A percentile compares a stretch with the other conserved stretches of the same genome.
These are phyloP conservation scores for Puccinia hordei DNA, from an alignment of 1,284 basidiomycete genomes.

Conservation along the genomic window DNA sequence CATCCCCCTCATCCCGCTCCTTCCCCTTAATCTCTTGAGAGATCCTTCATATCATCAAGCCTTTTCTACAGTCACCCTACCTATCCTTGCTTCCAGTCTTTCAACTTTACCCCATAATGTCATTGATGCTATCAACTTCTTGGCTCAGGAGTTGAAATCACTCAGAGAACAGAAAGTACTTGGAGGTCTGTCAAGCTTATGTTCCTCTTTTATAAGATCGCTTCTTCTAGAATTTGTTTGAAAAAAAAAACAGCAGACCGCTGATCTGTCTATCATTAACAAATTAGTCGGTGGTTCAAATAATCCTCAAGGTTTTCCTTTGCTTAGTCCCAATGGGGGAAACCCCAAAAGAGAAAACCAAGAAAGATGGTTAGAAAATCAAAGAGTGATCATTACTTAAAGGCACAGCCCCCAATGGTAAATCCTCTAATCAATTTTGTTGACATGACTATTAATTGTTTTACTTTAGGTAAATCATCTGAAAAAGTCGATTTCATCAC, in stretches of 20 bases:
- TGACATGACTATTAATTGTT: not conserved
- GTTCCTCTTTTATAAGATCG: not conserved
- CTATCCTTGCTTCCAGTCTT: constrained; percentile 46
- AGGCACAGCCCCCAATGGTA: not conserved
- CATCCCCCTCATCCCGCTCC: constrained; percentile 39
- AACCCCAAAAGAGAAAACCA: constrained; percentile 19
- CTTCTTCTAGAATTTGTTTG: not conserved
- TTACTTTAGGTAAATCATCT: constrained; percentile 40
- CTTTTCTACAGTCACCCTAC: constrained; percentile 18
- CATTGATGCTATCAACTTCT: constrained; percentile 44
- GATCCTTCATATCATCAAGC: not conserved
- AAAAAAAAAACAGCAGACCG: not conserved
- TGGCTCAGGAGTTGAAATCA: constrained; percentile 40
- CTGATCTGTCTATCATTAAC: constrained; percentile 1
- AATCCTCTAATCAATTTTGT: not conserved
- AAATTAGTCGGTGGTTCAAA: not conserved
- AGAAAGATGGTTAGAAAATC: constrained; percentile 48
- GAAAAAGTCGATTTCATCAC: constrained; percentile 36
- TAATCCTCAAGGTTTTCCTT: constrained; percentile 14
- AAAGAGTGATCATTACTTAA: constrained; percentile 40
- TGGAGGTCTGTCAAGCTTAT: not conserved
- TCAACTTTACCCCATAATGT: constrained; percentile 44
- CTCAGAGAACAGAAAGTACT: constrained; percentile 35
- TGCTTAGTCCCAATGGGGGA: not conserved
- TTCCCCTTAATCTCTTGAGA: constrained; percentile 20